Percentiles rank a stretch among this genome's conserved stretches.
phyloP scores from a whole-genome alignment of 257 asterid genomes.

The Thymus mandschuricus region DNA sequence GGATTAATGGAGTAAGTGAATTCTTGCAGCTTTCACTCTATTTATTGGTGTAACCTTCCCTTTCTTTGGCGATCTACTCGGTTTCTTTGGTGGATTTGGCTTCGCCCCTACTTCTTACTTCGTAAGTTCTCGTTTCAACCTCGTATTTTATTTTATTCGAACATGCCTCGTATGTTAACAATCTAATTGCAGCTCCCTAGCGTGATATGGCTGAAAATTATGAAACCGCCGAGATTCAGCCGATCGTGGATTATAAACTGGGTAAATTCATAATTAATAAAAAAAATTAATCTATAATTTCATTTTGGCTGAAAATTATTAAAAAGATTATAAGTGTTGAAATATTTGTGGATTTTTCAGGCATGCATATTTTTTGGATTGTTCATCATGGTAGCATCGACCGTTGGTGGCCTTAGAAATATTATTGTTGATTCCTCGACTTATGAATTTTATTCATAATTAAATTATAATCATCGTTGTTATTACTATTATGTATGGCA shows the following conservation, averaged over 20 bases:
- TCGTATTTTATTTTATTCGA: neutral
- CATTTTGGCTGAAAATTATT: neutral
- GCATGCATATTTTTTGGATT: conserved; percentile 54
- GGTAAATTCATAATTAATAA: conserved; percentile 46
- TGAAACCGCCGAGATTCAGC: conserved; percentile 76
- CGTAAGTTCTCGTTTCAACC: conserved; percentile 46
- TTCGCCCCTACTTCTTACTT: conserved; percentile 93
- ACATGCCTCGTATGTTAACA: neutral
- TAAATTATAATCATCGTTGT: neutral
- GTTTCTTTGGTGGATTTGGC: conserved; percentile 96
- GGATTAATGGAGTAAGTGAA: neutral
- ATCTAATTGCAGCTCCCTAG: conserved; percentile 67
- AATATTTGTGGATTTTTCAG: conserved; percentile 40
- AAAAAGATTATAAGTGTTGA: neutral
- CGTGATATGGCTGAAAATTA: conserved; percentile 78
- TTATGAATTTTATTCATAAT: conserved; percentile 71
- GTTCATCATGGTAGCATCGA: conserved; percentile 82
- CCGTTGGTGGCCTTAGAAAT: conserved; percentile 80
- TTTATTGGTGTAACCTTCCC: conserved; percentile 86
- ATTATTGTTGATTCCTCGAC: conserved; percentile 72
- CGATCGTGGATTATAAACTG: conserved; percentile 81
- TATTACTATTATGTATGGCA: neutral
- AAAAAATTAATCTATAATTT: neutral
- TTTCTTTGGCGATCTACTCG: conserved; percentile 94
- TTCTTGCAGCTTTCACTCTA: conserved; percentile 75